Percentiles rank a stretch among this genome's conserved stretches.
Evolutionary conservation across 2,329 filamentous ascomycete genomes (phyloP).

Genomic region (Trichoderma atroviride): DNA sequence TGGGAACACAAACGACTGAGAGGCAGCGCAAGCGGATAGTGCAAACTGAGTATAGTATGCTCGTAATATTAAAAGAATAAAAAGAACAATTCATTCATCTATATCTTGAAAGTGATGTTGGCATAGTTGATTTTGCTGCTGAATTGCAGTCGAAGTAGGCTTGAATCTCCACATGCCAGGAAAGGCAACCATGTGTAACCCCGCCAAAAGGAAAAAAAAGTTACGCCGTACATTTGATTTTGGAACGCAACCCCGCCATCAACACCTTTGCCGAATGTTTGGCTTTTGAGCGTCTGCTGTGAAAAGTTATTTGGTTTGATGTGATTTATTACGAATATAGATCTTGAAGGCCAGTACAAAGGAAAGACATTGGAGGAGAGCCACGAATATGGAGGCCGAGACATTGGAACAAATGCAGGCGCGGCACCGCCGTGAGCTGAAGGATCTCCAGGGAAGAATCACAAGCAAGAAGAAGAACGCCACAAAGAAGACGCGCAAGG

Average conservation of each 20-base stretch:
- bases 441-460: constrained; percentile 80
- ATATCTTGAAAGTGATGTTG: background rate
- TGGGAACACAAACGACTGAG: background rate
- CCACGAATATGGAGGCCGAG: constrained; percentile 43
- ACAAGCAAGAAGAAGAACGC: constrained; percentile 97
- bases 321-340: background rate
- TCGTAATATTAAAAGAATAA: constrained; percentile 3
- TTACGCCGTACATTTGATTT: background rate
- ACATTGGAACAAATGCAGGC: constrained; percentile 75
- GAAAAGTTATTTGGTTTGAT: background rate
- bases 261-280: background rate
- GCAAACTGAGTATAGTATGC: constrained; percentile 6
- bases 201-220: constrained; percentile 15
- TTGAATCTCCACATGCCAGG: background rate
- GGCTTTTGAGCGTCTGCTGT: background rate
- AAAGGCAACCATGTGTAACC: background rate
- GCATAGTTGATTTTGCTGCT: background rate
- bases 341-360: background rate
- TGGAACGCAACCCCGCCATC: constrained; percentile 18
- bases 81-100: background rate
- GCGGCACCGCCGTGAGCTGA: constrained; percentile 84
- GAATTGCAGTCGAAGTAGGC: background rate
- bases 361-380: background rate
- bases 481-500: constrained; percentile 81
- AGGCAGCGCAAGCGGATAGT: background rate